These are phyloP conservation scores for Colletotrichum costaricense DNA, from an alignment of 2,329 filamentous ascomycete genomes.

Conservation along the genomic window DNA sequence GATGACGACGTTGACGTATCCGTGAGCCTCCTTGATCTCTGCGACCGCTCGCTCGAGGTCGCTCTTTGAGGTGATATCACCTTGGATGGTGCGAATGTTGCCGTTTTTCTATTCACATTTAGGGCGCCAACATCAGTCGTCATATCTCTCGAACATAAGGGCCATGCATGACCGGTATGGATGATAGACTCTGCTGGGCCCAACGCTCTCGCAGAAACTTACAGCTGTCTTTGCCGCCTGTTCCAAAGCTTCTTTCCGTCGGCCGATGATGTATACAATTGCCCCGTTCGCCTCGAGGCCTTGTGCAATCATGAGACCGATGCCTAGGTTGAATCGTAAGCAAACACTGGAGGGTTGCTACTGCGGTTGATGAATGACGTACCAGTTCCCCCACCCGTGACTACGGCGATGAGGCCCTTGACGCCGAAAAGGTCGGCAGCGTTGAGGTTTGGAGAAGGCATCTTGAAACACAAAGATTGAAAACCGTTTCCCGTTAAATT, in stretches of 20 bases:
- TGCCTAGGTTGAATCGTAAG: constrained; percentile 47
- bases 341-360: background rate
- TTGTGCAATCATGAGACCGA: constrained; percentile 62
- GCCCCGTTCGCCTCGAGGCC: constrained; percentile 63
- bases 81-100: constrained; percentile 40
- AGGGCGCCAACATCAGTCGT: background rate
- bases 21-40: constrained; percentile 54
- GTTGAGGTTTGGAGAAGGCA: constrained; percentile 34
- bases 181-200: background rate
- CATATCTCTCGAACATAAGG: background rate
- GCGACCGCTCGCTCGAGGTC: constrained; percentile 57
- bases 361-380: background rate
- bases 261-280: constrained; percentile 63
- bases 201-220: constrained; percentile 22
- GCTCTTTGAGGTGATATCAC: constrained; percentile 51
- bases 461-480: background rate
- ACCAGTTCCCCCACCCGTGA: constrained; percentile 61
- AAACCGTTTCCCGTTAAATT: no score
- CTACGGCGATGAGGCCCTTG: constrained; percentile 63
- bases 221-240: constrained; percentile 48
- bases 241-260: constrained; percentile 56
- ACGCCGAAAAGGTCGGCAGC: constrained; percentile 56
- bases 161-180: background rate
- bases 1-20: constrained; percentile 69
- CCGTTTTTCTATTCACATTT: background rate